These are phyloP conservation scores for Chlamydomonas reinhardtii DNA, from an alignment of 163 green algal genomes.

Conservation along the genomic window DNA sequence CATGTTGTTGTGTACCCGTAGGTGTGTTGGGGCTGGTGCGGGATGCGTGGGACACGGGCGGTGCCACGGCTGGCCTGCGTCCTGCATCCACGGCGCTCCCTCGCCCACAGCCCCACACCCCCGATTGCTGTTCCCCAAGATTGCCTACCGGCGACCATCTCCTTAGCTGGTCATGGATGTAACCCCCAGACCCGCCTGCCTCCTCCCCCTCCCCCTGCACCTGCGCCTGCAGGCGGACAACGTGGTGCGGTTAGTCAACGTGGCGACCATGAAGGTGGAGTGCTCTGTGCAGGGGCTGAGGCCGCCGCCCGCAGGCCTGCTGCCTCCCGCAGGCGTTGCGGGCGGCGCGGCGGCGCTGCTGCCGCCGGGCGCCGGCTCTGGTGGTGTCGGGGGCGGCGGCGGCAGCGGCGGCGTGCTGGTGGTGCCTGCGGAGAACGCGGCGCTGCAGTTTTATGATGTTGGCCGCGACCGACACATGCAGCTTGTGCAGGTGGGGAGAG, in stretches of 20 bases:
- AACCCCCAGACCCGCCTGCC: no score
- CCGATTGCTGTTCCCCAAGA: no score
- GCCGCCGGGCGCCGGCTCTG: conserved; percentile 50
- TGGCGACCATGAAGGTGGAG: conserved; percentile 58
- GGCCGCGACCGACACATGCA: conserved; percentile 64
- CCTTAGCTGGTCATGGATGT: no score
- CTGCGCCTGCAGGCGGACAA: conserved; percentile 62
- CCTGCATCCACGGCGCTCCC: no score
- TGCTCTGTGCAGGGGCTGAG: conserved; percentile 57
- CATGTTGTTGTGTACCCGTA: no score
- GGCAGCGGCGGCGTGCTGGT: conserved; percentile 56
- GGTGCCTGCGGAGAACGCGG: conserved; percentile 57
- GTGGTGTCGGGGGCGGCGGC: conserved; percentile 48
- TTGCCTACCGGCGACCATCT: no score
- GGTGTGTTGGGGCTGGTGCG: no score
- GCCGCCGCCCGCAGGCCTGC: conserved; percentile 29
- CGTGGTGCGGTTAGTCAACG: conserved; percentile 67
- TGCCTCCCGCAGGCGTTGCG: background rate
- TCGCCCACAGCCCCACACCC: no score
- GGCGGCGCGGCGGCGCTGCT: conserved; percentile 56
- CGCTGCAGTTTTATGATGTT: conserved; percentile 75
- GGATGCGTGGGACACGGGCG: no score
- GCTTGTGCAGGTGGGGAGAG: conserved; percentile 53
- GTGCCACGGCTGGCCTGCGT: no score
- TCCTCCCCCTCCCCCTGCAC: no score